These are phyloP conservation scores for Pterocarpus santalinus DNA, from an alignment of 306 rosid species.

Conservation along the genomic window DNA sequence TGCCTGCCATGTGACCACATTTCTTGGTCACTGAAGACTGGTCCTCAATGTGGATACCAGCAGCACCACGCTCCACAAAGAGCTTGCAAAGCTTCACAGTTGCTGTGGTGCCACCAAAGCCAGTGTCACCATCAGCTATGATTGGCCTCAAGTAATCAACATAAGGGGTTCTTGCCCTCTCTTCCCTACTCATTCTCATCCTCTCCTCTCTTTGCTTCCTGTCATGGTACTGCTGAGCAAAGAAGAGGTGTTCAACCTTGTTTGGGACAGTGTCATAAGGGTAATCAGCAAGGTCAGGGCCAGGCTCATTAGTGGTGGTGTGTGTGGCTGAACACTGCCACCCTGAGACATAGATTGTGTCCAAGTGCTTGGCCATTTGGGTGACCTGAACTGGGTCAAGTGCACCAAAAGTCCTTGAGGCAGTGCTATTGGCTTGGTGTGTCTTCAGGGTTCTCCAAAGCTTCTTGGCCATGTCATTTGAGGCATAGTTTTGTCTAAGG, in stretches of 20 bases:
- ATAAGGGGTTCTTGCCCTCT: constrained; percentile 78
- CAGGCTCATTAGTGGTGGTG: constrained; percentile 91
- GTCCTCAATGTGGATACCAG: constrained; percentile 97
- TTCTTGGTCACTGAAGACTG: constrained; percentile 90
- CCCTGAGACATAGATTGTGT: constrained; percentile 92
- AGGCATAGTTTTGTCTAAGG: constrained; percentile 78
- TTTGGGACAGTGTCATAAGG: constrained; percentile 98
- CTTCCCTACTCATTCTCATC: constrained; percentile 84
- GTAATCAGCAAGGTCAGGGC: constrained; percentile 97
- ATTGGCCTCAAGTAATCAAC: constrained; percentile 92
- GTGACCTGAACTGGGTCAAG: constrained; percentile 96
- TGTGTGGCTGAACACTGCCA: constrained; percentile 98
- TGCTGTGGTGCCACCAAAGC: constrained; percentile 89
- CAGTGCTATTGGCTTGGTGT: constrained; percentile 90
- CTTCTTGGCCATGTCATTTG: constrained; percentile 84
- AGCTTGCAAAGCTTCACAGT: constrained; percentile 97
- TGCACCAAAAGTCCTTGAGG: constrained; percentile 96
- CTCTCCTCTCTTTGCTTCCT: constrained; percentile 89
- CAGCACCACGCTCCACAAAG: constrained; percentile 95
- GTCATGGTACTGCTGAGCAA: constrained; percentile 95
- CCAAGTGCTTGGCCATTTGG: constrained; percentile 94
- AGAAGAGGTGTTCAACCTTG: constrained; percentile 93
- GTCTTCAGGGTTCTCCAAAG: constrained; percentile 85
- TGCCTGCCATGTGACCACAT: constrained; percentile 99
- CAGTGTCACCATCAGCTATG: constrained; percentile 93